Evolutionary conservation across 2,329 filamentous ascomycete species (phyloP).

Genomic region (Pyrenophora tritici-repentis): DNA sequence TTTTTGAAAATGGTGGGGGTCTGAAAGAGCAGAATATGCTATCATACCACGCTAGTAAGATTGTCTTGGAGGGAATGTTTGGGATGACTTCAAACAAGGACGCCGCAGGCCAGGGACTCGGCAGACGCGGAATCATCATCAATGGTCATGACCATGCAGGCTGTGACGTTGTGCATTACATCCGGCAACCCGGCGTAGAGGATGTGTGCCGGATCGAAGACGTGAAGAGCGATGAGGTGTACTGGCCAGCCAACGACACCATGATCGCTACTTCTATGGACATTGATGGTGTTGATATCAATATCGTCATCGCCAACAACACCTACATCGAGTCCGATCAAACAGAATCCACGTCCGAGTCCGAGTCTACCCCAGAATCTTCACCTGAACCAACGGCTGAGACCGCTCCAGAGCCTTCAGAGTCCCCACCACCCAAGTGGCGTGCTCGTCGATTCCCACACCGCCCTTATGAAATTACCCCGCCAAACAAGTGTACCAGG

Average conservation of each 20-base stretch:
- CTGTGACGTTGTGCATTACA: conserved; percentile 84
- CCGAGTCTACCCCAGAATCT: conserved; percentile 1
- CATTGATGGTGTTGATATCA: not conserved
- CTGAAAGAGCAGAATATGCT: conserved; percentile 92
- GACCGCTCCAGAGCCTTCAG: not conserved
- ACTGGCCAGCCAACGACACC: conserved; percentile 20
- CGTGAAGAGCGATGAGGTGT: conserved; percentile 18
- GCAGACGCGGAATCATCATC: conserved; percentile 77
- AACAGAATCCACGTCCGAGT: conserved; percentile 1
- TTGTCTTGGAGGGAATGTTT: conserved; percentile 82
- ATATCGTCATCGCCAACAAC: conserved; percentile 8
- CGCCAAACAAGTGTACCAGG: conserved; percentile 15
- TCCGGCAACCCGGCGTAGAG: conserved; percentile 23
- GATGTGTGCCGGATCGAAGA: conserved; percentile 13
- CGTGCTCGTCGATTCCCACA: conserved; percentile 28
- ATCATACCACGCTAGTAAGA: conserved; percentile 68
- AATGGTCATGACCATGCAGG: conserved; percentile 96
- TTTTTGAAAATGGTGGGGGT: conserved; percentile 69
- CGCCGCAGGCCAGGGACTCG: conserved; percentile 65
- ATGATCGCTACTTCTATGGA: conserved; percentile 1
- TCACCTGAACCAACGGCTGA: not conserved
- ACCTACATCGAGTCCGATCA: conserved; percentile 4
- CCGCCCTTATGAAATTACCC: conserved; percentile 44
- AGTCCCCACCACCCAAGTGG: conserved; percentile 23
- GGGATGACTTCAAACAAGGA: conserved; percentile 69